Conservation (phyloP, 2,329 filamentous ascomycete species). For the Zymoseptoria pseudotritici region DNA sequence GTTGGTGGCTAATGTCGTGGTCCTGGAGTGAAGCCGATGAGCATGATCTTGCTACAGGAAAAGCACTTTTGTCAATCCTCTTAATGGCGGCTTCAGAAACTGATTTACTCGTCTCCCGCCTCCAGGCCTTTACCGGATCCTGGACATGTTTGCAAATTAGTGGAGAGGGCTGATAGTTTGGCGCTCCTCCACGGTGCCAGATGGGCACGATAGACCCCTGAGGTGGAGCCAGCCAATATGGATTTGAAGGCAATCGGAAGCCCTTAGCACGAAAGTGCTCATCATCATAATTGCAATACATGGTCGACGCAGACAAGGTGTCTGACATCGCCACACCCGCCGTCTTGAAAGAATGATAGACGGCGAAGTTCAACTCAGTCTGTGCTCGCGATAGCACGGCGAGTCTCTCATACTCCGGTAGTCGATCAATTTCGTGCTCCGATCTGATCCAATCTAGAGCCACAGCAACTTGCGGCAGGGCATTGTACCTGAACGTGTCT, state of each 20-base stretch:
- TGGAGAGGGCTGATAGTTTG: slow-evolving; percentile 4
- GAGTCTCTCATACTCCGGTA: slow-evolving; percentile 3
- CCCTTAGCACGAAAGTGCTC: slow-evolving; percentile 2
- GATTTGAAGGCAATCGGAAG: slow-evolving; percentile 4
- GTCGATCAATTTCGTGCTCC: slow-evolving; percentile 1
- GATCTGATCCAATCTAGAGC: slow-evolving; percentile 2
- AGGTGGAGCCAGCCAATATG: slow-evolving; percentile 5
- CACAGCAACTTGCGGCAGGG: slow-evolving; percentile 1
- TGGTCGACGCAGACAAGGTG: slow-evolving; percentile 2
- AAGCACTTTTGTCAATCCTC: background rate
- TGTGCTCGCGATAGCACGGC: slow-evolving; percentile 2
- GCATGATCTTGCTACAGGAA: background rate
- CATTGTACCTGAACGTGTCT: slow-evolving; percentile 3
- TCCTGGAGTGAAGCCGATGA: background rate
- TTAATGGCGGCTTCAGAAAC: background rate
- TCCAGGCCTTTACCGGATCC: slow-evolving; percentile 4
- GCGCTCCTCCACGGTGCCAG: slow-evolving; percentile 6
- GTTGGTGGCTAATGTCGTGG: background rate
- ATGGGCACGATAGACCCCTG: slow-evolving; percentile 6
- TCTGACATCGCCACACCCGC: slow-evolving; percentile 5
- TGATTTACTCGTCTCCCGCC: background rate
- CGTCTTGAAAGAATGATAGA: slow-evolving; percentile 2
- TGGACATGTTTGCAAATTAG: slow-evolving; percentile 3
- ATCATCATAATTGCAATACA: slow-evolving; percentile 6
- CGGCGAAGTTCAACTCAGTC: slow-evolving; percentile 5